phyloP scores from a whole-genome alignment of 116 monocot genomes.

The Zostera marina region DNA sequence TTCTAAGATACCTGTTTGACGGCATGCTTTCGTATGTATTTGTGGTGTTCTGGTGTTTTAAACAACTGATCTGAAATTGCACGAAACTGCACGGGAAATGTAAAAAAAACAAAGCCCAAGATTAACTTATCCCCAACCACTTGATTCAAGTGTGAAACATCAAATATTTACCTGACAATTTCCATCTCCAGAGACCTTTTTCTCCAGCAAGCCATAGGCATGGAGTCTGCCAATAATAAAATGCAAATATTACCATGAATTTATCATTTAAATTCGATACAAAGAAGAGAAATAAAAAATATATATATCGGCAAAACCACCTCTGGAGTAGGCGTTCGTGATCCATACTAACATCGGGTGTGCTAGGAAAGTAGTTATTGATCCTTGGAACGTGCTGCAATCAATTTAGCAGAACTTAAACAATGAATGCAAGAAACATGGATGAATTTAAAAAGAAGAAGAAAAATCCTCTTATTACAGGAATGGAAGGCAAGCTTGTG shows the following conservation, averaged over 20 bases:
- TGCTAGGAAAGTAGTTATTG: constrained; percentile 67
- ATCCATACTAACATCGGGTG: constrained; percentile 66
- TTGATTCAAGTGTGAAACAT: neutral
- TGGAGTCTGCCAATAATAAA: constrained; percentile 29
- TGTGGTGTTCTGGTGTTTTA: constrained; percentile 82
- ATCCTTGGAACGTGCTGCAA: constrained; percentile 90
- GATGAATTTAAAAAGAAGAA: neutral
- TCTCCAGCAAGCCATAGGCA: constrained; percentile 72
- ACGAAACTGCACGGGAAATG: constrained; percentile 47
- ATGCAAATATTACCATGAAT: too few species aligned
- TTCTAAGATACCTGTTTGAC: constrained; percentile 67
- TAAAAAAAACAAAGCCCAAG: neutral
- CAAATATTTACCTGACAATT: constrained; percentile 59
- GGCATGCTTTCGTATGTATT: constrained; percentile 68
- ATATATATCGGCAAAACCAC: constrained; percentile 13
- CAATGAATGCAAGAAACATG: neutral
- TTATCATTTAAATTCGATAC: too few species aligned
- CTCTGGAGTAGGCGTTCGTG: constrained; percentile 78
- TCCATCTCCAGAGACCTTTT: constrained; percentile 96
- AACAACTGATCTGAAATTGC: constrained; percentile 95
- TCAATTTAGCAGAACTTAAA: neutral
- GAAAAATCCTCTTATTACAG: constrained; percentile 34
- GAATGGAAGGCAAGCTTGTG: constrained; percentile 61
- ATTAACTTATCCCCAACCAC: neutral
- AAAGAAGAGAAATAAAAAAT: neutral